Evolutionary conservation across 108 stramenopile species (phyloP), one percentile per base, ranked within the genome.

Genomic region (Aurantiochytrium sp.): DNA sequence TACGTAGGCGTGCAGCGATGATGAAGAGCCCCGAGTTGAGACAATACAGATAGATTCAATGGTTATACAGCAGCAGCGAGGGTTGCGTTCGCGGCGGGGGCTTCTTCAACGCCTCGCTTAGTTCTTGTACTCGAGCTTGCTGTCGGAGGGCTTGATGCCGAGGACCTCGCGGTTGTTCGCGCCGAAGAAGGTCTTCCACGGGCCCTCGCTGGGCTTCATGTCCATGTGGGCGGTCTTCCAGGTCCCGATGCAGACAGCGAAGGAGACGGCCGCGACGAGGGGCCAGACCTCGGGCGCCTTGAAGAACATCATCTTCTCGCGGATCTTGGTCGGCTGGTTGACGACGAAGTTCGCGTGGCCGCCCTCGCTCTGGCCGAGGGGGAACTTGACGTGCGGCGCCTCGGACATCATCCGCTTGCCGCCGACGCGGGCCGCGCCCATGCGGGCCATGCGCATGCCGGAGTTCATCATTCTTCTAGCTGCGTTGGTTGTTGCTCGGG

Each of bases 111-210:
- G 50, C 17, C 15, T 52, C 59, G 8, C 15, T 19, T 65, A 6
- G 15, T 81, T 81, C 45, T 81, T 81, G 73, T 81, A 81, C 42
- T 81, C 73, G 45, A 81, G 73, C 45, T 81, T 81, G 42, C 10
- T 12, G 73, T 81, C 73, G 8, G 73, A 81, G 21, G 73, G 73
- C 12, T 12, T 81, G 45, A 81, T 81, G 21, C 73, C 73, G 30
- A 81, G 73, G 45, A 81, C 30, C 39, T 41, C 73, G 39, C 73
- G 73, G 73, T 65, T 65, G 59, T 65, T 65, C 8, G 59, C 59
- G 32, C 59, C 59, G 34, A 65, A 65, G 59, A 65, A 65, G 27
- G 59, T 65, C 59, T 30, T 34, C 59, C 59, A 65, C 59, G 59
- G 59, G 59, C 59, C 59, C 34, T 1, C 34, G 59, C 32, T 34